These are phyloP conservation scores for Novymonas esmeraldas DNA, from an alignment of 208 protist species.

Conservation along the genomic window DNA sequence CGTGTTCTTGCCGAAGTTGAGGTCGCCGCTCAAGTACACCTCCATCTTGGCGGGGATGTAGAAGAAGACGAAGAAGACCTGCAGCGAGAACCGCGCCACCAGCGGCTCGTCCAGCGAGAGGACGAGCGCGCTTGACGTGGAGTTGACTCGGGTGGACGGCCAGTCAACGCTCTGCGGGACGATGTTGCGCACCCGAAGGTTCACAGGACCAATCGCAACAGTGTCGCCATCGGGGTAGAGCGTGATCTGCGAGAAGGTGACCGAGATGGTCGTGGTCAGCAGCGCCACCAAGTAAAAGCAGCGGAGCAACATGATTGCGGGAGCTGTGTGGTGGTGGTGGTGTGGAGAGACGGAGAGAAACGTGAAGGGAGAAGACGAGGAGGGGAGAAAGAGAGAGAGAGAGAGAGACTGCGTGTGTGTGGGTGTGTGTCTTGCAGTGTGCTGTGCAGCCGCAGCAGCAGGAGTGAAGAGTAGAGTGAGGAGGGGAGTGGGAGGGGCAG, in stretches of 20 bases:
- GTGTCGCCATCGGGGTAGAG: slow-evolving; percentile 6
- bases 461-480: too few species aligned
- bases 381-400: background rate
- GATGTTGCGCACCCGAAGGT: slow-evolving; percentile 8
- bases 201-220: slow-evolving; percentile 2
- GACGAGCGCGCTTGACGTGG: slow-evolving; percentile 1
- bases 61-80: slow-evolving; percentile 18
- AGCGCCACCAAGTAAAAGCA: slow-evolving; percentile 16
- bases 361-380: background rate
- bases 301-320: slow-evolving; percentile 1
- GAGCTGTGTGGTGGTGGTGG: background rate
- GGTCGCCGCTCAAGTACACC: slow-evolving; percentile 10
- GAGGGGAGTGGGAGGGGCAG: too few species aligned
- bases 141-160: slow-evolving; percentile 7
- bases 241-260: slow-evolving; percentile 11
- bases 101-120: slow-evolving; percentile 10
- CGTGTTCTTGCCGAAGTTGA: background rate
- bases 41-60: slow-evolving; percentile 9
- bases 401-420: too few species aligned
- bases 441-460: too few species aligned
- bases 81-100: background rate
- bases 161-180: slow-evolving; percentile 12
- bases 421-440: too few species aligned
- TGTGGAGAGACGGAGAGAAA: background rate
- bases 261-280: slow-evolving; percentile 3